A percentile compares a stretch with the other conserved stretches of the same genome.
phyloP scores from a whole-genome alignment of 2,329 filamentous ascomycete species.

The Talaromyces sp. region DNA sequence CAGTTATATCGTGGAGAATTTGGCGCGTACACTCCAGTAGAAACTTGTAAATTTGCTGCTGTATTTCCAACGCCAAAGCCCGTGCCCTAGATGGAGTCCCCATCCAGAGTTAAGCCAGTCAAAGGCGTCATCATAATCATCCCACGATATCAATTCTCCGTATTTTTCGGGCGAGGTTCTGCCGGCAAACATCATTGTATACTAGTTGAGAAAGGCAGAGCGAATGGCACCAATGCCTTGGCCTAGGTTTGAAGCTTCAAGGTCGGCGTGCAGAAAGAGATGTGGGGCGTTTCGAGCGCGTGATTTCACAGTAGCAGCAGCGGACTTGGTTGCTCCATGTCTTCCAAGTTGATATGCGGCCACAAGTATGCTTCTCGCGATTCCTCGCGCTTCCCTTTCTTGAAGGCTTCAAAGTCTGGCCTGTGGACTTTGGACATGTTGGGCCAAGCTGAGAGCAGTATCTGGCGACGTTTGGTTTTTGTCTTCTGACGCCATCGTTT shows the following conservation, averaged over 20 bases:
- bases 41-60: neutral
- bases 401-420: conserved; percentile 5
- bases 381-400: neutral
- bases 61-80: neutral
- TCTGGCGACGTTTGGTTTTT: neutral
- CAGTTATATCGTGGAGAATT: neutral
- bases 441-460: neutral
- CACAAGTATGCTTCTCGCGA: neutral
- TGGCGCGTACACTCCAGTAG: neutral
- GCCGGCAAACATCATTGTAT: neutral
- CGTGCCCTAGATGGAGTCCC: neutral
- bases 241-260: neutral
- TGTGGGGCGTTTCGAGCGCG: conserved; percentile 4
- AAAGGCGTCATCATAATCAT: neutral
- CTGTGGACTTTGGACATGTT: neutral
- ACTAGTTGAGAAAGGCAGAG: neutral
- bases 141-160: neutral
- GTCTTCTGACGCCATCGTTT: neutral
- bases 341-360: conserved; percentile 5
- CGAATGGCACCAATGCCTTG: neutral
- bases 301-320: neutral
- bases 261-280: neutral
- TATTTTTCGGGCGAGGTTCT: neutral
- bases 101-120: neutral
- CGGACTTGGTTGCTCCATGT: neutral